Evolutionary conservation across 2,329 filamentous ascomycete species (phyloP).

Genomic region (Penicillium sp.): DNA sequence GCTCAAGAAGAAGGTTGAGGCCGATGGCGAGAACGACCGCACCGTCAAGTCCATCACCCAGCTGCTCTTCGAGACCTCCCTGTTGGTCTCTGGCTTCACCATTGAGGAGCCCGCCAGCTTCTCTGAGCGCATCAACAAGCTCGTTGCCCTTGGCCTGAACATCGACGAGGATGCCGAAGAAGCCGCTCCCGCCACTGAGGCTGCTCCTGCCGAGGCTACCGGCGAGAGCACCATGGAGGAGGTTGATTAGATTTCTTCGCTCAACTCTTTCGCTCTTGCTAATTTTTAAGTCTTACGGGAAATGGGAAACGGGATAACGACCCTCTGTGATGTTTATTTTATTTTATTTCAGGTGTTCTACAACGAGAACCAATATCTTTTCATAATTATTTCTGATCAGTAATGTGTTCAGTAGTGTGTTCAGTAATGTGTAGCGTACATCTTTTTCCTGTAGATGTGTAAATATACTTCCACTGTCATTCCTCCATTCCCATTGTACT

Average conservation of each 20-base stretch:
- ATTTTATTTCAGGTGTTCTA: conserved; percentile 7
- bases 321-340: conserved; percentile 27
- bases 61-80: conserved; percentile 97
- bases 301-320: conserved; percentile 31
- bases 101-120: conserved; percentile 98
- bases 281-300: conserved; percentile 28
- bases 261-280: conserved; percentile 17
- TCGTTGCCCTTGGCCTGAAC: conserved; percentile 95
- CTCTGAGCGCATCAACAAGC: conserved; percentile 99
- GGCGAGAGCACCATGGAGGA: conserved; percentile 99
- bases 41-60: conserved; percentile 99
- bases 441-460: no score
- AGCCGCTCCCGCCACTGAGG: conserved; percentile 57
- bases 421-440: background rate
- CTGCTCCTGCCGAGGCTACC: conserved; percentile 61
- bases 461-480: no score
- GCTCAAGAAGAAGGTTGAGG: conserved; percentile 98
- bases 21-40: conserved; percentile 96
- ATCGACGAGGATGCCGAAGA: conserved; percentile 94
- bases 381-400: background rate
- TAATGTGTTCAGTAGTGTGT: background rate
- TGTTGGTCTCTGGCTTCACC: conserved; percentile 98
- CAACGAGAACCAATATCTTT: conserved; percentile 5
- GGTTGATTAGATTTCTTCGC: conserved; percentile 74
- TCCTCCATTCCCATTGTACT: no score